Conservation (phyloP, 2,329 filamentous ascomycete genomes). For the Pseudonectria foliicola region DNA sequence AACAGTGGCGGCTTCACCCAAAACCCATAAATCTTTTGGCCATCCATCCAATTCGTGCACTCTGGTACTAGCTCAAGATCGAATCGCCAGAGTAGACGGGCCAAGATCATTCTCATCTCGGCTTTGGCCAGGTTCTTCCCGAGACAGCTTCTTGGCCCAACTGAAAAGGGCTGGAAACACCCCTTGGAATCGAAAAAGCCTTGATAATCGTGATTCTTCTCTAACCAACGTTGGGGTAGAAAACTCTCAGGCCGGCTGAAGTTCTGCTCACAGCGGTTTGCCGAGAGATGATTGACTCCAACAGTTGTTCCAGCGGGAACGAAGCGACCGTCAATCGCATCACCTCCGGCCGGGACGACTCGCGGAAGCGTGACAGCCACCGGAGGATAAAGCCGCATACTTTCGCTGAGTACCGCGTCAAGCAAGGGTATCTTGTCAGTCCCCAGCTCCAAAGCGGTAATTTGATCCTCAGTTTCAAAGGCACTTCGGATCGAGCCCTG, state of each 20-base stretch:
- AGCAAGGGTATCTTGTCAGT: slow-evolving; percentile 6
- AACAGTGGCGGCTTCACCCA: slow-evolving; percentile 13
- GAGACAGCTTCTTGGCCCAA: slow-evolving; percentile 11
- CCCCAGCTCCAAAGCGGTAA: slow-evolving; percentile 2
- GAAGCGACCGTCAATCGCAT: slow-evolving; percentile 9
- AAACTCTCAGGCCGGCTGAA: slow-evolving; percentile 6
- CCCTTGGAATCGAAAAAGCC: slow-evolving; percentile 2
- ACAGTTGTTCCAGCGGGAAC: slow-evolving; percentile 11
- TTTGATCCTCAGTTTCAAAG: slow-evolving; percentile 5
- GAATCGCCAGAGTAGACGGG: slow-evolving; percentile 12
- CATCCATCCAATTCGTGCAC: slow-evolving; percentile 7
- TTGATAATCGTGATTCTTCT: not conserved
- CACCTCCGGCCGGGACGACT: slow-evolving; percentile 7
- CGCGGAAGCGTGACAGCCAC: slow-evolving; percentile 12
- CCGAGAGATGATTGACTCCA: slow-evolving; percentile 11
- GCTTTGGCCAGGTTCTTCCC: slow-evolving; percentile 14
- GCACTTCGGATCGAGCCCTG: slow-evolving; percentile 1
- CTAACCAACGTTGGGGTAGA: slow-evolving; percentile 11
- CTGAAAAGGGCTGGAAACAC: slow-evolving; percentile 13
- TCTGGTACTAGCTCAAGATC: slow-evolving; percentile 10
- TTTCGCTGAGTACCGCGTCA: slow-evolving; percentile 11
- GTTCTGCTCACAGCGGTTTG: slow-evolving; percentile 9
- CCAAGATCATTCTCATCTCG: slow-evolving; percentile 12
- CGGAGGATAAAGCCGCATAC: slow-evolving; percentile 14
- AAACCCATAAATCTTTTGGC: slow-evolving; percentile 14